Conservation (phyloP, 345 rosid genomes). For the Arabidopsis arenosa region DNA sequence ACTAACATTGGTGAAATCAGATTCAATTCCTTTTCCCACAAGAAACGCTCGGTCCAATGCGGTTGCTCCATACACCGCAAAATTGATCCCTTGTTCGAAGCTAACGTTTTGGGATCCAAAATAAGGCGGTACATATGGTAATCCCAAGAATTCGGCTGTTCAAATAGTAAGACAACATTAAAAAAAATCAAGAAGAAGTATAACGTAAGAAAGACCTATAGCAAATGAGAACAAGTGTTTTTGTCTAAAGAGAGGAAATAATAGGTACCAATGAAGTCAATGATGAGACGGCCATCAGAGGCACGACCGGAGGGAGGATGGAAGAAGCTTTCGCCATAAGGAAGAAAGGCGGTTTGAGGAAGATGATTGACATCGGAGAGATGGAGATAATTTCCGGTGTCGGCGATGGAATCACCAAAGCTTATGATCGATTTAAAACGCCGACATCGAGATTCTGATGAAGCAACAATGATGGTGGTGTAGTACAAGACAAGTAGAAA, state of each 20-base stretch:
- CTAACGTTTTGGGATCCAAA: slow-evolving; percentile 44
- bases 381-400: slow-evolving; percentile 50
- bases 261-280: slow-evolving; percentile 57
- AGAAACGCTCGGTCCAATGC: slow-evolving; percentile 49
- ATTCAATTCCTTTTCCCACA: slow-evolving; percentile 43
- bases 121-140: slow-evolving; percentile 50
- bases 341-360: slow-evolving; percentile 44
- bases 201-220: slow-evolving; percentile 6
- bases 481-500: slow-evolving; percentile 23
- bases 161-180: not conserved
- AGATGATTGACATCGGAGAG: slow-evolving; percentile 27
- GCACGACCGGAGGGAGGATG: slow-evolving; percentile 53
- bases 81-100: slow-evolving; percentile 53
- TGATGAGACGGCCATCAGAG: slow-evolving; percentile 62
- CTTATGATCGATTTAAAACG: slow-evolving; percentile 50
- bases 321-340: slow-evolving; percentile 58
- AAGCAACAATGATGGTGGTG: slow-evolving; percentile 1
- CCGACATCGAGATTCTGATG: slow-evolving; percentile 15
- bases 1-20: slow-evolving; percentile 41
- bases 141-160: slow-evolving; percentile 53
- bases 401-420: slow-evolving; percentile 68
- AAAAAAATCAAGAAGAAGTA: not conserved
- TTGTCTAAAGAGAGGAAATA: not conserved
- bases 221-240: not conserved
- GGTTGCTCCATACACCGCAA: slow-evolving; percentile 61